Conservation (phyloP, 75 land plant genomes). For the Pseudotsuga menziesii region DNA sequence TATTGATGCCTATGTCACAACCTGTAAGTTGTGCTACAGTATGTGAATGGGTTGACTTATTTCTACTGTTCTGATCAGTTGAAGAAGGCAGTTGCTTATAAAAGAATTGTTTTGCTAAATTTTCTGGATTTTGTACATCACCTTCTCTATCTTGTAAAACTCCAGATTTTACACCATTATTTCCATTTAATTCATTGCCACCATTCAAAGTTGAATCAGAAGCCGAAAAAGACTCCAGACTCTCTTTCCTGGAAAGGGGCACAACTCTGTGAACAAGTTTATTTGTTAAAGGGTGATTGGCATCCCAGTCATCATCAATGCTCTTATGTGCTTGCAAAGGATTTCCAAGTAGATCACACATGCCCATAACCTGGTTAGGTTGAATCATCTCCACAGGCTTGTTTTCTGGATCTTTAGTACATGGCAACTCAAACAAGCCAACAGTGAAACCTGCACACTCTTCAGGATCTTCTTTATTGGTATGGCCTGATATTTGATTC, state of each 20-base stretch:
- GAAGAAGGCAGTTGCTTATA: background rate
- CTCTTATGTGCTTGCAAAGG: background rate
- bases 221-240: background rate
- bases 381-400: background rate
- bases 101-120: background rate
- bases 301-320: background rate
- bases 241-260: background rate
- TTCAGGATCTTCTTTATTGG: background rate
- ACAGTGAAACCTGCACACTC: background rate
- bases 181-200: background rate
- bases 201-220: background rate
- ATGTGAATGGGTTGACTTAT: background rate
- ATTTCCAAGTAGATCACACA: constrained; percentile 1
- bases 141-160: background rate
- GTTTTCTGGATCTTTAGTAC: background rate
- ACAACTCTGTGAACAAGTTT: background rate
- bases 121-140: background rate
- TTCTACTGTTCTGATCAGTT: background rate
- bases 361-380: background rate
- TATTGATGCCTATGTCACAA: background rate
- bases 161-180: background rate
- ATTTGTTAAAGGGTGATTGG: background rate
- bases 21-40: background rate
- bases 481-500: background rate
- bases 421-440: background rate